A percentile compares a stretch with the other conserved stretches of the same genome.
Evolutionary conservation across 495 filamentous ascomycete species (phyloP).

Genomic region (Aspergillus sclerotiicarbonarius): DNA sequence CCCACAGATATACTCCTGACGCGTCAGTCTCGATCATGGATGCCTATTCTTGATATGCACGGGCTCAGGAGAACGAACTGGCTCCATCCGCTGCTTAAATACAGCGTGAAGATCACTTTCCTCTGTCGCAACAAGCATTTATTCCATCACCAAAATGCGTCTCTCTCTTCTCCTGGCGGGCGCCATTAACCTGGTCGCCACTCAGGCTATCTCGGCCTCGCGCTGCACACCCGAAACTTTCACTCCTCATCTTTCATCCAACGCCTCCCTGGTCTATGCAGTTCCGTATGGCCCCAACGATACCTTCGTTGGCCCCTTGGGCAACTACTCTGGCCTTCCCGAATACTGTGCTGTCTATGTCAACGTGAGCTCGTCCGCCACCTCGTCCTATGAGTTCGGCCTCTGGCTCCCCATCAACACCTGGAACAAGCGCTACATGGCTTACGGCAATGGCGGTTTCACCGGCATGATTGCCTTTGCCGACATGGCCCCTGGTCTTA

Average conservation of each 20-base stretch:
- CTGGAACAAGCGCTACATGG: conserved; percentile 11
- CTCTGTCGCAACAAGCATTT: background rate
- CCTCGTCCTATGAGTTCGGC: background rate
- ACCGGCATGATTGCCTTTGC: background rate
- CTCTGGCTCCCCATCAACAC: background rate
- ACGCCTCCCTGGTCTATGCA: background rate
- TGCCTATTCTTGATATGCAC: conserved; percentile 1
- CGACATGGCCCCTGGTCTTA: conserved; percentile 21
- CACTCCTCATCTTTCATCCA: background rate
- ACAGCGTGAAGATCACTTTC: background rate
- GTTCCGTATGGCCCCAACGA: background rate
- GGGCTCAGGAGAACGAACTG: background rate
- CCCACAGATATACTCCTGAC: background rate
- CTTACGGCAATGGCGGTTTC: conserved; percentile 8
- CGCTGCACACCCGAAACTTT: background rate
- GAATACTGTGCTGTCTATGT: conserved; percentile 2
- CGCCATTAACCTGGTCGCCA: background rate
- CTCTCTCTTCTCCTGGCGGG: background rate
- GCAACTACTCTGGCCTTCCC: conserved; percentile 1
- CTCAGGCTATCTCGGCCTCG: background rate
- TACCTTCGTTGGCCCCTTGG: background rate
- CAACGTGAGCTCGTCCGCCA: conserved; percentile 1
- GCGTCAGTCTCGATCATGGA: background rate
- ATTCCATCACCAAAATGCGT: background rate
- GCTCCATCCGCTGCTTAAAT: background rate